Evolutionary conservation across 1,284 basidiomycete genomes (phyloP), one percentile per base, ranked within the genome.

Genomic region (Cryptococcus jaspeensis): DNA sequence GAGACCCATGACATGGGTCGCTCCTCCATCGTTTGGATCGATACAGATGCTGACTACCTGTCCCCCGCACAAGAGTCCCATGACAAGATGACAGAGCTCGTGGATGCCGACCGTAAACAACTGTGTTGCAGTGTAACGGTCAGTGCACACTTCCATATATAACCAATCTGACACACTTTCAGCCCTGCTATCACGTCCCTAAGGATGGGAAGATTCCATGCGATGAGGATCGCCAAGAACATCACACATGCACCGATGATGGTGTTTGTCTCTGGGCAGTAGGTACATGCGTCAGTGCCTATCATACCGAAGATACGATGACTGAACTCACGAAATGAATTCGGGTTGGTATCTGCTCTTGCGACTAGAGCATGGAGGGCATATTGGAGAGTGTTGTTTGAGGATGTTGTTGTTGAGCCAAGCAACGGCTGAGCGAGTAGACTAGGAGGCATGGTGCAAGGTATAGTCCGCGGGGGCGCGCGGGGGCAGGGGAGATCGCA

Each of bases 11-110:
- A 79, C 67, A 50, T 67, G 66, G 0, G 73, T 76, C 12, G 70
- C 66, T 2, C 77, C 77, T 12, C 77, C 76, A 11, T 69, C 64
- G 51, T 78, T 78, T 4, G 77, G 77, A 53, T 79, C 76, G 47
- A 76, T 75, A 57, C 72, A 73, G 53, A 78, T 65, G 32, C 62
- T 69, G 46, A 71, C 68, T 18, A 77, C 64, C 52, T 73, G 63
- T 4, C 77, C 77, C 5, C 76, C 76, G 53, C 73, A 74, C 8
- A 72, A 40, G 5, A 76, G 50, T 11, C 77, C 77, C 1, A 70
- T 60, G 6, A 65, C 23, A 18, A 77, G 67, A 52, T 79, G 77
- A 42, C 59, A 74, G 20, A 74, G 51, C 60, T 79, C 77, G 52
- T 79, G 77, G 0, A 63, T 64, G 7, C 70, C 75, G 1, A 77